Percentiles rank a stretch among this genome's conserved stretches.
Conservation (phyloP, 208 protist genomes). For the Novymonas esmeraldas region DNA sequence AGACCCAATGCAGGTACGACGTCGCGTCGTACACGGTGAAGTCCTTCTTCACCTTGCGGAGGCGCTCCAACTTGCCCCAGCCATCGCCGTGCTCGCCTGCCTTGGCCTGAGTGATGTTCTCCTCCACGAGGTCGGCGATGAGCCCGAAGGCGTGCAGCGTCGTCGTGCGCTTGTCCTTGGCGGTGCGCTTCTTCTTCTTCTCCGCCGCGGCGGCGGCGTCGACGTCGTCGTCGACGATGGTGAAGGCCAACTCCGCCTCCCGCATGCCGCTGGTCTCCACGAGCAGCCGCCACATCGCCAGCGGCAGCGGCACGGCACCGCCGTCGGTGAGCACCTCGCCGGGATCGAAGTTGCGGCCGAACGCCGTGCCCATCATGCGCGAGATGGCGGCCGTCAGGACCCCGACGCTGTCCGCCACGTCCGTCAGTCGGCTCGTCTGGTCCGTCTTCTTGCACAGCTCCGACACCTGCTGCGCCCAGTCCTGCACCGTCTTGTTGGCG, state of each 20-base stretch:
- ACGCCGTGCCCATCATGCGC: slow-evolving; percentile 38
- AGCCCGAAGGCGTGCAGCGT: slow-evolving; percentile 41
- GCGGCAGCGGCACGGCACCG: slow-evolving; percentile 44
- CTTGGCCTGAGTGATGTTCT: slow-evolving; percentile 38
- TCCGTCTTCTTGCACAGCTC: slow-evolving; percentile 58
- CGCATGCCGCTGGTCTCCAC: slow-evolving; percentile 68
- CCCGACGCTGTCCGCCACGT: slow-evolving; percentile 40
- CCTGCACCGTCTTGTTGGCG: slow-evolving; percentile 52
- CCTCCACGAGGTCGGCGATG: slow-evolving; percentile 47
- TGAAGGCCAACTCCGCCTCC: slow-evolving; percentile 76
- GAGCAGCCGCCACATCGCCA: slow-evolving; percentile 78
- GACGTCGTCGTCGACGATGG: slow-evolving; percentile 40
- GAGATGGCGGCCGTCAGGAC: slow-evolving; percentile 34
- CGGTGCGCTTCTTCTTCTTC: slow-evolving; percentile 28
- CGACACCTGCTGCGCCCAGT: slow-evolving; percentile 52
- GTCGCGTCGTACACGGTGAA: slow-evolving; percentile 59
- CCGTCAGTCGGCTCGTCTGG: slow-evolving; percentile 33
- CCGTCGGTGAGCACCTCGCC: slow-evolving; percentile 42
- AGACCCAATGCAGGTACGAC: slow-evolving; percentile 74
- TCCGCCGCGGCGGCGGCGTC: background rate
- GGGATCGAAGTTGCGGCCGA: slow-evolving; percentile 69
- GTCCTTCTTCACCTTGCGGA: slow-evolving; percentile 50
- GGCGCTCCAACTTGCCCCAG: slow-evolving; percentile 64
- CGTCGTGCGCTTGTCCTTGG: slow-evolving; percentile 33
- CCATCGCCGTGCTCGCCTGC: slow-evolving; percentile 17